These are phyloP conservation scores for Echeveria elegans DNA, from an alignment of 164 flowering plant genomes.

Conservation along the genomic window DNA sequence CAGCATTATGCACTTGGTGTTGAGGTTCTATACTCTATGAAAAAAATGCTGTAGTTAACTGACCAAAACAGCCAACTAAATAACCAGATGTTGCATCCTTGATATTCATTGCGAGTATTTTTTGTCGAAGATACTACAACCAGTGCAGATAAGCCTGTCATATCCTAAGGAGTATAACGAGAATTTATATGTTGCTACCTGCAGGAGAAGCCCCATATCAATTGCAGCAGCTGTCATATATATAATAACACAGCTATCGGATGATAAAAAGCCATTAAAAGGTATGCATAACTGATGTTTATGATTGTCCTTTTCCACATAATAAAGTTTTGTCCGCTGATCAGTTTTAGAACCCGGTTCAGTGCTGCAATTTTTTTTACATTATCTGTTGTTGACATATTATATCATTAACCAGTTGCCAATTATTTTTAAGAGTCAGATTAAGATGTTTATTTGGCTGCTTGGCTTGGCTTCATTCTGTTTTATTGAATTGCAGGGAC, in stretches of 20 bases:
- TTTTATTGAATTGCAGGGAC: neutral
- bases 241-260: constrained; percentile 55
- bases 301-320: neutral
- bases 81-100: neutral
- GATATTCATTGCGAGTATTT: neutral
- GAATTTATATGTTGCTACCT: neutral
- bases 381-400: neutral
- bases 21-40: neutral
- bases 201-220: constrained; percentile 73
- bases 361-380: neutral
- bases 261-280: constrained; percentile 53
- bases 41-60: too few relatives aligned
- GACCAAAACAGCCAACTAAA: neutral
- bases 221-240: constrained; percentile 70
- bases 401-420: neutral
- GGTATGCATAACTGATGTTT: constrained; percentile 20
- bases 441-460: neutral
- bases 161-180: neutral
- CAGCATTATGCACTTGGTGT: neutral
- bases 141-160: neutral
- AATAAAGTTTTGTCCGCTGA: neutral
- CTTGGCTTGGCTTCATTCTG: neutral
- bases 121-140: neutral
- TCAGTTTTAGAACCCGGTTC: neutral
- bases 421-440: neutral